These are phyloP conservation scores for Raddia distichophylla DNA, from an alignment of 176 grass and related monocot genomes.

Conservation along the genomic window DNA sequence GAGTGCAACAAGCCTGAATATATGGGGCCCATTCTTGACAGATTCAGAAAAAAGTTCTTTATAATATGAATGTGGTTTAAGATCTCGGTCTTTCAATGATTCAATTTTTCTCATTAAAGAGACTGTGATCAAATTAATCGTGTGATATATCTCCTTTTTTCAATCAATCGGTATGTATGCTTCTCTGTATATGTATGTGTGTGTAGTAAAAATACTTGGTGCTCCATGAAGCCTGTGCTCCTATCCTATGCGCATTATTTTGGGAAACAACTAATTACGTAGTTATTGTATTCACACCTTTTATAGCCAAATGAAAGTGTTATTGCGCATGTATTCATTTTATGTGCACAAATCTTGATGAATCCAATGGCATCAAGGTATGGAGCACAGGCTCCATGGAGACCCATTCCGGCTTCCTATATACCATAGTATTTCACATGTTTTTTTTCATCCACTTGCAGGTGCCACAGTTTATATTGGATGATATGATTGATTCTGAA, in stretches of 20 bases:
- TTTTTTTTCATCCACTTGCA: constrained; percentile 51
- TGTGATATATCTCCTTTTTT: not conserved
- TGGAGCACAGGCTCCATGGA: no score
- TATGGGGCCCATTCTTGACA: constrained; percentile 10
- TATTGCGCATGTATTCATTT: no score
- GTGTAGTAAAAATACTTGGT: no score
- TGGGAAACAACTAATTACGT: no score
- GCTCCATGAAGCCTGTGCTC: no score
- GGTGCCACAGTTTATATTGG: constrained; percentile 96
- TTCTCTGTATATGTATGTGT: not conserved
- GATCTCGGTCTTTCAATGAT: constrained; percentile 6
- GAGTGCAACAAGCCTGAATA: not conserved
- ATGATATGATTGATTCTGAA: constrained; percentile 93
- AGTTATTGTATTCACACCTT: no score
- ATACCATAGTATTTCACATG: constrained; percentile 8
- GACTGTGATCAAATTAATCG: constrained; percentile 1
- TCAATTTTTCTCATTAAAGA: constrained; percentile 8
- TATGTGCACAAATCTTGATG: no score
- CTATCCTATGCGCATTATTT: no score
- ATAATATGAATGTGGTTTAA: constrained; percentile 6
- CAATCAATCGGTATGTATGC: not conserved
- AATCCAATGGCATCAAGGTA: no score
- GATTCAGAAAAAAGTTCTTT: constrained; percentile 18
- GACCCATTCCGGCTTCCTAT: no score
- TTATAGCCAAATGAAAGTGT: no score